A percentile compares a stretch with the other conserved stretches of the same genome.
Evolutionary conservation across 805 yeast species (phyloP).

Genomic region (Kodamaea leandrae): DNA sequence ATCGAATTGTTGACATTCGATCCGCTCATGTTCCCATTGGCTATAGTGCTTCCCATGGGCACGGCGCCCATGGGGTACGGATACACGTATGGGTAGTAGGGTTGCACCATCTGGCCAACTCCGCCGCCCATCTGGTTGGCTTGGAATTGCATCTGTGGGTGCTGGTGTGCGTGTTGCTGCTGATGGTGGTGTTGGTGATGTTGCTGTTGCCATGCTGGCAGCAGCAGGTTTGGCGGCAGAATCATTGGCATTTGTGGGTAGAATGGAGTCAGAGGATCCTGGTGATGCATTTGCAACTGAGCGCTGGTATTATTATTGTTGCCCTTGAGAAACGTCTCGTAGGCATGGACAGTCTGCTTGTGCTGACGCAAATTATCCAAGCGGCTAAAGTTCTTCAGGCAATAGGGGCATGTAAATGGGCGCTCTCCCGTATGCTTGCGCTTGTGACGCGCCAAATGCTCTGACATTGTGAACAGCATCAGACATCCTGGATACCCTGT

Average conservation of each 20-base stretch:
- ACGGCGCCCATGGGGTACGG: neutral
- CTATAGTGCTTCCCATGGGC: too few species aligned
- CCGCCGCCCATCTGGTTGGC: slow-evolving; percentile 1
- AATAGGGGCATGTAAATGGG: slow-evolving; percentile 84
- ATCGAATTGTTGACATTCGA: too few species aligned
- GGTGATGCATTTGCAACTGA: slow-evolving; percentile 1
- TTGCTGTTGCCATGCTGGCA: slow-evolving; percentile 15
- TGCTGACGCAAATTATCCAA: slow-evolving; percentile 89
- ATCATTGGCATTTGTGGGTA: slow-evolving; percentile 14
- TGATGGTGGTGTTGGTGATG: slow-evolving; percentile 10
- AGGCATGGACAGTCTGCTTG: slow-evolving; percentile 66
- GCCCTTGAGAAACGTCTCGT: slow-evolving; percentile 27
- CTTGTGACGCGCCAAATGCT: slow-evolving; percentile 88
- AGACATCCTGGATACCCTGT: slow-evolving; percentile 80
- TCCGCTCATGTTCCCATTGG: too few species aligned
- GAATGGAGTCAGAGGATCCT: slow-evolving; percentile 13
- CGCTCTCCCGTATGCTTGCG: slow-evolving; percentile 94
- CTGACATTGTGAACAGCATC: slow-evolving; percentile 88
- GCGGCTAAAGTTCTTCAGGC: slow-evolving; percentile 75
- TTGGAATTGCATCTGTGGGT: slow-evolving; percentile 1
- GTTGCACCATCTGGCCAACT: neutral
- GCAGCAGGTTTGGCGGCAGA: slow-evolving; percentile 29
- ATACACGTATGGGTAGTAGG: slow-evolving; percentile 1
- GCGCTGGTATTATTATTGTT: too few species aligned
- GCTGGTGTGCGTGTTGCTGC: slow-evolving; percentile 7